Evolutionary conservation across 768 basidiomycete genomes (phyloP), one percentile per base, ranked within the genome.

Genomic region (Leccinum aurantiacum): DNA sequence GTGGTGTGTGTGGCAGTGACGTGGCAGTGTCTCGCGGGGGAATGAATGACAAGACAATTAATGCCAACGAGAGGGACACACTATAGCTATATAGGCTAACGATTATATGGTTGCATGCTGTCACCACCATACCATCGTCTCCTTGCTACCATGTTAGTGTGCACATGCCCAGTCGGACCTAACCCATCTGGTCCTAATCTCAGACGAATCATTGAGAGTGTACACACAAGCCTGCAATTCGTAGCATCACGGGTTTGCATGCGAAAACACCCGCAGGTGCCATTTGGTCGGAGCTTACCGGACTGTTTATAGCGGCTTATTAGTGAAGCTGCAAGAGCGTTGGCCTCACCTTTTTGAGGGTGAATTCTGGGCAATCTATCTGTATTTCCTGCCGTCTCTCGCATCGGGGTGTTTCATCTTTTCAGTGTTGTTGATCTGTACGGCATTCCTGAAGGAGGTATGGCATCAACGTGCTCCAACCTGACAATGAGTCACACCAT

Each of bases 261-360:
- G 10, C 15, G 37, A 6, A 38, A 7, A 25, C 37, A 15, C 38
- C 38, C n/a, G 3, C 2, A n/a, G 4, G 11, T 19, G 31, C 25
- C 3, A 3, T 19, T 13, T 24, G 15, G 6, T 10, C 19, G 53
- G 47, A 38, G 9, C 60, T 62, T 3, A 60, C n/a, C 15, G 22
- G 3, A 1, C 7, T n/a, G 33, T 87, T 22, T 82, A 85, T 37
- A 86, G 86, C 3, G 86, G 86, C 8, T 75, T 75, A 13, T 75
- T 88, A 47, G 76, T 78, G 53, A 78, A 76, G 60, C 86, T 86
- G 24, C 80, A 80, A 38, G 82, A 86, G 38, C 79, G 69, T 25
- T 87, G 82, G 68, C 85, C 85, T 1, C 17, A 60, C 5, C 54
- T 79, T 2, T 87, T 88, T 63, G 63, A 71, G 31, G 76, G 74